Evolutionary conservation across 108 stramenopile species (phyloP).

Genomic region (Phaeodactylum tricornutum): DNA sequence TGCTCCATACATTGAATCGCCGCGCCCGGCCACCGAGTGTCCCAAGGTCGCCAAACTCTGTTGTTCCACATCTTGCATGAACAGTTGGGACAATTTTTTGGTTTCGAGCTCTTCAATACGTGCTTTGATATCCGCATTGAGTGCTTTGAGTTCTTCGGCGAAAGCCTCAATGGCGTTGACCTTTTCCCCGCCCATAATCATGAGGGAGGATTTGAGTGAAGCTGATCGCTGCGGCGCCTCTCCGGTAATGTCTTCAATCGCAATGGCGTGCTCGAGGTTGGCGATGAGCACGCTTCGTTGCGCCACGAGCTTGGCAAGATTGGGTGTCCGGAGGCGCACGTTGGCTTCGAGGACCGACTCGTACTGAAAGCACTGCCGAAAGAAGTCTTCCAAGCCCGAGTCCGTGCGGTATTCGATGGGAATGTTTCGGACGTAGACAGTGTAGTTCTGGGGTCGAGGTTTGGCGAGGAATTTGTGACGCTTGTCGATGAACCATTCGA

Average conservation of each 20-base stretch:
- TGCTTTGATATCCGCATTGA: slow-evolving; percentile 15
- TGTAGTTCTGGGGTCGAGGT: slow-evolving; percentile 31
- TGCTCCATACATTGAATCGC: too few species aligned
- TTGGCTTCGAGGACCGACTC: slow-evolving; percentile 18
- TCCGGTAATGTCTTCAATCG: slow-evolving; percentile 12
- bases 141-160: slow-evolving; percentile 10
- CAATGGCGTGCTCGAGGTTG: slow-evolving; percentile 34
- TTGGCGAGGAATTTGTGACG: slow-evolving; percentile 35
- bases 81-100: too few species aligned
- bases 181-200: background rate
- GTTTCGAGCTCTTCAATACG: slow-evolving; percentile 2
- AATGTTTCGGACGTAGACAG: slow-evolving; percentile 40
- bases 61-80: too few species aligned
- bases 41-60: too few species aligned
- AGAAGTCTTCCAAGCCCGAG: slow-evolving; percentile 27
- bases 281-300: slow-evolving; percentile 8
- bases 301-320: slow-evolving; percentile 11
- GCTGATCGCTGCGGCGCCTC: slow-evolving; percentile 1
- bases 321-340: slow-evolving; percentile 12
- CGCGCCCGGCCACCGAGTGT: too few species aligned
- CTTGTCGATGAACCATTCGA: slow-evolving; percentile 45
- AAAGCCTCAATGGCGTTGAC: slow-evolving; percentile 12
- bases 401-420: slow-evolving; percentile 32
- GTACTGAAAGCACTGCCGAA: slow-evolving; percentile 23
- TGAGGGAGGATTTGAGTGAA: background rate